Conservation (phyloP, 2,329 filamentous ascomycete species). For the Cadophora gregata region DNA sequence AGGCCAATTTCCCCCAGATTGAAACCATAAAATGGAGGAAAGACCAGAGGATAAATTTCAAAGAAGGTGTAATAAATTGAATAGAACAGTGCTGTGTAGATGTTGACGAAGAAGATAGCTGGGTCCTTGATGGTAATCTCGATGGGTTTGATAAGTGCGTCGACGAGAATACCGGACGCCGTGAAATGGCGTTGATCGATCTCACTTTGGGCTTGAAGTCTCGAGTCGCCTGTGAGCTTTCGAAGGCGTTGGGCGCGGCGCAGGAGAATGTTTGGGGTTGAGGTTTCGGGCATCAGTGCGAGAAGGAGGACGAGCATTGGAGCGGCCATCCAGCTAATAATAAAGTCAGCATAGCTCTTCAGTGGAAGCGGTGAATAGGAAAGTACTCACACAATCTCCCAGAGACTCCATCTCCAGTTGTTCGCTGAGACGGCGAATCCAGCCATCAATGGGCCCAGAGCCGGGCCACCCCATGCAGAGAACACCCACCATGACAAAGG, state of each 20-base stretch:
- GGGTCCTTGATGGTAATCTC: constrained; percentile 67
- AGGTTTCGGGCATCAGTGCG: constrained; percentile 69
- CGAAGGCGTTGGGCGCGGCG: constrained; percentile 66
- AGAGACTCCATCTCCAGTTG: constrained; percentile 67
- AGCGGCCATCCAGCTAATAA: constrained; percentile 54
- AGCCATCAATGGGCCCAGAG: constrained; percentile 65
- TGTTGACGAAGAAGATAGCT: constrained; percentile 64
- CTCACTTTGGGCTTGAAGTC: constrained; percentile 66
- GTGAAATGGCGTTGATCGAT: constrained; percentile 64
- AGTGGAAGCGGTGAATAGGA: too few species aligned
- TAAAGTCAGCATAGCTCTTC: not conserved
- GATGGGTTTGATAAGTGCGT: constrained; percentile 56
- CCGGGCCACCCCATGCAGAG: constrained; percentile 51
- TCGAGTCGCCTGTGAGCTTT: constrained; percentile 59
- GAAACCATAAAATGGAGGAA: constrained; percentile 62
- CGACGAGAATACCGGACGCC: constrained; percentile 50
- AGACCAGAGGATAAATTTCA: constrained; percentile 53
- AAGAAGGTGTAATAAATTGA: constrained; percentile 54
- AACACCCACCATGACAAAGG: constrained; percentile 23
- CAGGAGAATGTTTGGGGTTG: constrained; percentile 62
- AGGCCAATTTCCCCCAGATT: constrained; percentile 61
- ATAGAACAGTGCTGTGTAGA: constrained; percentile 68
- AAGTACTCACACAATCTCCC: constrained; percentile 59
- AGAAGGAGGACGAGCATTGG: constrained; percentile 66
- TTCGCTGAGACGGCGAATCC: constrained; percentile 64